Base-by-base conservation (phyloP, 352 stramenopile species). In the Pythium apleroticum region DNA sequence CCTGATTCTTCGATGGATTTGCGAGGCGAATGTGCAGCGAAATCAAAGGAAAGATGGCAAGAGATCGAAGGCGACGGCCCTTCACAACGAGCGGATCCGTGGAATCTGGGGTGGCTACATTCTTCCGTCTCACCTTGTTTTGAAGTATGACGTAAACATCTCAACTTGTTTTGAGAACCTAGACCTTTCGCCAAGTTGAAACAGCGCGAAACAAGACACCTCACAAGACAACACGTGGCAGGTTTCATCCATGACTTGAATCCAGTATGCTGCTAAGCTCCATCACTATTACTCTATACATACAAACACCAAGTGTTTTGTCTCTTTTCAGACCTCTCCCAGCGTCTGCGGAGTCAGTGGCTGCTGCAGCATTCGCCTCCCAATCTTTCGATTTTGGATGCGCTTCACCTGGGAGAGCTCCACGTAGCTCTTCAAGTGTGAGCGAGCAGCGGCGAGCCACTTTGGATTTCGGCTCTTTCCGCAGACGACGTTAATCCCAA, bases 301-400 rank as follows among this genome's bases (percentile, higher is more conserved):
- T 66, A 60, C 50, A 39, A 50, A 49, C 15, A 39, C 1, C 52
- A 55, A 66, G 60, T 60, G 8, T 50, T 35, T 19, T 49, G 14
- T n/a, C 28, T 30, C 49, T 33, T 54, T 52, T 41, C 22, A 31
- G 43, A 39, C 17, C 49, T 15, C 12, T 22, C 27, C 4, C 12
- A 54, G 41, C 4, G 31, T 48, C 62, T 68, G 62, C 53, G 53
- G 43, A 57, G 25, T 43, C 10, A 12, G 1, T 24, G 3, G 19
- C 11, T 37, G 39, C 22, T 17, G 45, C 7, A 30, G 39, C 9
- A 62, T 56, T 56, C 30, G 49, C 45, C 35, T n/a, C 14, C 30
- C 52, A 52, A 62, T 80, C 68, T 86, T 80, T 74, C 71, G 64
- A 80, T 84, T 80, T 82, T 80, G 61, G 60, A 66, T 53, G 63